phyloP scores from a whole-genome alignment of 2,329 filamentous ascomycete species.

The Colletotrichum falcatum region DNA sequence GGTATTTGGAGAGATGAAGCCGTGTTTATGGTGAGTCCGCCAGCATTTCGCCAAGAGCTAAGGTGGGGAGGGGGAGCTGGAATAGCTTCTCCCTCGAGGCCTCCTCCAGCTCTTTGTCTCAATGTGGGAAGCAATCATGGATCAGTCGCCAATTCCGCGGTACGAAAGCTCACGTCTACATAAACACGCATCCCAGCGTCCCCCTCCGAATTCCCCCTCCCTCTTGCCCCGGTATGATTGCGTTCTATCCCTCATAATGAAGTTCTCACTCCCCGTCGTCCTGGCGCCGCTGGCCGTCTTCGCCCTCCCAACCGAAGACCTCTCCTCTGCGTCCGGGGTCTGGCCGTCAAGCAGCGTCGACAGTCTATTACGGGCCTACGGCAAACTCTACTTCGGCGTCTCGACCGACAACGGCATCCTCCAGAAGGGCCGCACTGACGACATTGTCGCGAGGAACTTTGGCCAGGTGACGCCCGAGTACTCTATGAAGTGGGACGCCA shows the following conservation, averaged over 20 bases:
- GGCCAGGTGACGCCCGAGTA: slow-evolving; percentile 77
- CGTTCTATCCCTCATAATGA: slow-evolving; percentile 28
- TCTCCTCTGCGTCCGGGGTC: slow-evolving; percentile 45
- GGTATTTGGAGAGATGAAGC: neutral
- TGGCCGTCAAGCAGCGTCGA: slow-evolving; percentile 63
- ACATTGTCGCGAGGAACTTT: slow-evolving; percentile 70
- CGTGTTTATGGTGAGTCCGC: neutral
- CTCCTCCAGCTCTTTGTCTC: neutral
- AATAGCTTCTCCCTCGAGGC: neutral
- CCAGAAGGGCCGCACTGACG: slow-evolving; percentile 60
- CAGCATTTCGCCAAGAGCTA: neutral
- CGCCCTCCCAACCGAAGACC: slow-evolving; percentile 58
- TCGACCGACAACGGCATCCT: slow-evolving; percentile 67
- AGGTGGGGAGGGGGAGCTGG: neutral
- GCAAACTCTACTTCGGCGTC: slow-evolving; percentile 75
- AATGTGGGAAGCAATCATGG: neutral
- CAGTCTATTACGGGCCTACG: slow-evolving; percentile 67
- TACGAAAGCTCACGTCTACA: neutral
- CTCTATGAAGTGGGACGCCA: slow-evolving; percentile 76
- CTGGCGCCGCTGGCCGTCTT: slow-evolving; percentile 54
- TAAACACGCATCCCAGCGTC: neutral
- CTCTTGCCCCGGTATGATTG: neutral
- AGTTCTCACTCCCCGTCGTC: slow-evolving; percentile 49
- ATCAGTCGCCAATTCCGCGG: no score
- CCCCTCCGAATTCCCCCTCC: neutral